A percentile compares a stretch with the other conserved stretches of the same genome.
Conservation (phyloP, 2,329 filamentous ascomycete genomes). For the Sarocladium strictum region DNA sequence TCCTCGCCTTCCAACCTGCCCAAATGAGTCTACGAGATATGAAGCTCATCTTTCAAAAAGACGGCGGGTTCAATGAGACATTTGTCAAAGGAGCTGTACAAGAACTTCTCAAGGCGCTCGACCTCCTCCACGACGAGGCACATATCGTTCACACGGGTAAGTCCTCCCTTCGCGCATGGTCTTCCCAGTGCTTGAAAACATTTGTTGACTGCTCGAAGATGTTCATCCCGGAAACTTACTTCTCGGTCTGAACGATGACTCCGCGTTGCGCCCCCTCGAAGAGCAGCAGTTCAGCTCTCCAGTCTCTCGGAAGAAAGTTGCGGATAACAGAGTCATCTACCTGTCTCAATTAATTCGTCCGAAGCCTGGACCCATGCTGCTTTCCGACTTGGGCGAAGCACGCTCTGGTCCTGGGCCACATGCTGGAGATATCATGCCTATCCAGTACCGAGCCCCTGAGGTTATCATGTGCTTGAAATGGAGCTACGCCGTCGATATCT, state of each 20-base stretch:
- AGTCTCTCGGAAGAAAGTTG: not conserved
- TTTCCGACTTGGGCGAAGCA: not conserved
- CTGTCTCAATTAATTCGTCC: not conserved
- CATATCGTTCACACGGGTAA: not conserved
- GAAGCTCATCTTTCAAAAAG: not conserved
- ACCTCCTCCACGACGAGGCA: not conserved
- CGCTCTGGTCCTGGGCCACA: not conserved
- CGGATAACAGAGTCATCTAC: not conserved
- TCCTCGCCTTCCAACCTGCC: not conserved
- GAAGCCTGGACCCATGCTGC: not conserved
- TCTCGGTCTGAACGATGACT: not conserved
- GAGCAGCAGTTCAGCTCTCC: not conserved
- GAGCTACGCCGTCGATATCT: conserved; percentile 6
- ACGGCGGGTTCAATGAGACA: not conserved
- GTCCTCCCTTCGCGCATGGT: not conserved
- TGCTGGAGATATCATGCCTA: conserved; percentile 5
- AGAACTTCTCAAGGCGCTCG: not conserved
- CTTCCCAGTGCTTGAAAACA: not conserved
- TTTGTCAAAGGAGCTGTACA: not conserved
- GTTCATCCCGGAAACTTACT: not conserved
- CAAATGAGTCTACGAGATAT: not conserved
- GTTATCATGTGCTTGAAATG: not conserved
- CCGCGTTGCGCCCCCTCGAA: not conserved
- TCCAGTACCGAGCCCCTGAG: conserved; percentile 4
- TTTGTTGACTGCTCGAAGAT: not conserved